Conservation (phyloP, 2,329 filamentous ascomycete genomes). For the Metarhizium rileyi region DNA sequence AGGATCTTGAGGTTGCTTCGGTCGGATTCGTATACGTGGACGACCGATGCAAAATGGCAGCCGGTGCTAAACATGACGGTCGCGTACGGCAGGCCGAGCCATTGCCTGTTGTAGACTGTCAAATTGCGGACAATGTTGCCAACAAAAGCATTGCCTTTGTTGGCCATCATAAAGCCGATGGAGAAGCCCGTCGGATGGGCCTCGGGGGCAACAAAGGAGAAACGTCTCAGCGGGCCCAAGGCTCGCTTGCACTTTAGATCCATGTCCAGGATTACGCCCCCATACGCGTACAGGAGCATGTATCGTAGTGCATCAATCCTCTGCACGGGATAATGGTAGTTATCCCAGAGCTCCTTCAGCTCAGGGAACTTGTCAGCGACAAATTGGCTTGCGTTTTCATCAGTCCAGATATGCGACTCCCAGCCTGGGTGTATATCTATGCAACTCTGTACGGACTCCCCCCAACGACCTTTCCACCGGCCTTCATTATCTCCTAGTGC, state of each 20-base stretch:
- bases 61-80: slow-evolving; percentile 35
- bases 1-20: slow-evolving; percentile 26
- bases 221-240: slow-evolving; percentile 28
- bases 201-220: slow-evolving; percentile 30
- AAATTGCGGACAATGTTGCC: slow-evolving; percentile 23
- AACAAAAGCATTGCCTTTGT: slow-evolving; percentile 23
- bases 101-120: slow-evolving; percentile 24
- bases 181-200: slow-evolving; percentile 31
- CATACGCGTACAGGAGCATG: slow-evolving; percentile 25
- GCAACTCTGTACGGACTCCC: slow-evolving; percentile 21
- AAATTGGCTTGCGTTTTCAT: slow-evolving; percentile 11
- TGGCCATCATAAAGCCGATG: slow-evolving; percentile 31
- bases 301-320: slow-evolving; percentile 62
- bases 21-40: slow-evolving; percentile 26
- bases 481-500: slow-evolving; percentile 17
- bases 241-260: slow-evolving; percentile 27
- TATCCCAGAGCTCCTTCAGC: slow-evolving; percentile 28
- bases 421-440: slow-evolving; percentile 23
- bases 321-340: slow-evolving; percentile 60
- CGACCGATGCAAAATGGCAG: slow-evolving; percentile 31
- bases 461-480: slow-evolving; percentile 16
- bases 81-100: slow-evolving; percentile 28
- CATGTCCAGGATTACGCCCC: slow-evolving; percentile 18
- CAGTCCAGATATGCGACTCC: slow-evolving; percentile 17
- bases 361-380: slow-evolving; percentile 13